Conservation (phyloP, 2,329 filamentous ascomycete species). For the Rosellinia necatrix region DNA sequence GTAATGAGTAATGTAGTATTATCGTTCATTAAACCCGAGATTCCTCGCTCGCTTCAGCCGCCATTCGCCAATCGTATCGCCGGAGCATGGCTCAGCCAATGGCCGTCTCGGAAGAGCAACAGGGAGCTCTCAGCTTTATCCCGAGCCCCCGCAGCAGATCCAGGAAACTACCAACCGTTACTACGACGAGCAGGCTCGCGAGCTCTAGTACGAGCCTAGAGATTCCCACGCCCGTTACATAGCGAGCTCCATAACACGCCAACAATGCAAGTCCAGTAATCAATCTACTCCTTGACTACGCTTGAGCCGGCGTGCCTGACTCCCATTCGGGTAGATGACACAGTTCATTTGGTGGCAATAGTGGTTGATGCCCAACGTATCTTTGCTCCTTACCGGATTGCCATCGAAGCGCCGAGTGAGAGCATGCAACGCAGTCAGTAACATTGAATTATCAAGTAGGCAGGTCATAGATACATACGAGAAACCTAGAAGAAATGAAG, state of each 20-base stretch:
- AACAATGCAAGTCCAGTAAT: slow-evolving; percentile 32
- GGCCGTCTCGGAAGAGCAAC: not conserved
- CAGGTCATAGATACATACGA: too few species aligned
- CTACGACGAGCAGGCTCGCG: slow-evolving; percentile 29
- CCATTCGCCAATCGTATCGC: slow-evolving; percentile 16
- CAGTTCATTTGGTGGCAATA: too few species aligned
- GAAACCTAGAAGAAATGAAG: not conserved
- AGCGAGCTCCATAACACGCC: slow-evolving; percentile 34
- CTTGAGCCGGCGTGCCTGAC: slow-evolving; percentile 17
- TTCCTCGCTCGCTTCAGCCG: slow-evolving; percentile 2
- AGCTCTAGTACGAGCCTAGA: slow-evolving; percentile 27
- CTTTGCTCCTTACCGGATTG: too few species aligned
- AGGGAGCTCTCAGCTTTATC: slow-evolving; percentile 32
- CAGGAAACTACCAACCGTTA: slow-evolving; percentile 30
- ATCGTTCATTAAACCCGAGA: not conserved
- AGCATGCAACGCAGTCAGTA: too few species aligned
- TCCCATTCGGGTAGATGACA: slow-evolving; percentile 36
- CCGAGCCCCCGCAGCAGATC: slow-evolving; percentile 31
- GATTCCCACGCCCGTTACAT: slow-evolving; percentile 29
- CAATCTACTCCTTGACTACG: slow-evolving; percentile 30
- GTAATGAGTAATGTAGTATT: too few species aligned
- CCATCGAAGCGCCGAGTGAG: slow-evolving; percentile 2
- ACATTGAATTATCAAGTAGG: too few species aligned
- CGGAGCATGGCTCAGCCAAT: slow-evolving; percentile 10
- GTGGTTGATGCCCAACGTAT: slow-evolving; percentile 1